These are phyloP conservation scores for Populus tomentosa DNA, from an alignment of 441 rosid species.

Conservation along the genomic window DNA sequence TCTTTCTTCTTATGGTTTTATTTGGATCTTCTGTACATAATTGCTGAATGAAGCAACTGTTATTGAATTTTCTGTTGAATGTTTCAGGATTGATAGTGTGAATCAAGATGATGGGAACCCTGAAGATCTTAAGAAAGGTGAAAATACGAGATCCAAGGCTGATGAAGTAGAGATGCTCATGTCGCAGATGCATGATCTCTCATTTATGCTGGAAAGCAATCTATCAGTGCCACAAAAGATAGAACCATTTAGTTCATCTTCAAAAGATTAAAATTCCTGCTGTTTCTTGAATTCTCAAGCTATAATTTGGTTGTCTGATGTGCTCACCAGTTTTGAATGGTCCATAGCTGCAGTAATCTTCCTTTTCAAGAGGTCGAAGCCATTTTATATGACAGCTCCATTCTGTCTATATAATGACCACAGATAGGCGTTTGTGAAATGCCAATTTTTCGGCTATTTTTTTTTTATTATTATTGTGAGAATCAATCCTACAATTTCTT, in stretches of 20 bases:
- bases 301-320: not conserved
- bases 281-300: not conserved
- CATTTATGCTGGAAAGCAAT: slow-evolving; percentile 68
- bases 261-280: slow-evolving; percentile 12
- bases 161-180: slow-evolving; percentile 38
- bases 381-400: not conserved
- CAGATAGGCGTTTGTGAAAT: not conserved
- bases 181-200: slow-evolving; percentile 78
- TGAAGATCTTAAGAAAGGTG: not conserved
- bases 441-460: not conserved
- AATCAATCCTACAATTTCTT: not conserved
- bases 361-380: not conserved
- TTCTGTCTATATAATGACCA: not conserved
- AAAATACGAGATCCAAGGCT: not conserved
- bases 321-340: not conserved
- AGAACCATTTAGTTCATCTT: slow-evolving; percentile 11
- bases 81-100: not conserved
- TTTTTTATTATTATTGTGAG: not conserved
- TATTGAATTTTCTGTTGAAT: slow-evolving; percentile 18
- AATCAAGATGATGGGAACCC: slow-evolving; percentile 22
- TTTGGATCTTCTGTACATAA: not conserved
- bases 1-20: not conserved
- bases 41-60: not conserved
- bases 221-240: slow-evolving; percentile 49
- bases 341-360: not conserved